These are phyloP conservation scores for Botrytis medusae DNA, from an alignment of 2,329 filamentous ascomycete species.

Conservation along the genomic window DNA sequence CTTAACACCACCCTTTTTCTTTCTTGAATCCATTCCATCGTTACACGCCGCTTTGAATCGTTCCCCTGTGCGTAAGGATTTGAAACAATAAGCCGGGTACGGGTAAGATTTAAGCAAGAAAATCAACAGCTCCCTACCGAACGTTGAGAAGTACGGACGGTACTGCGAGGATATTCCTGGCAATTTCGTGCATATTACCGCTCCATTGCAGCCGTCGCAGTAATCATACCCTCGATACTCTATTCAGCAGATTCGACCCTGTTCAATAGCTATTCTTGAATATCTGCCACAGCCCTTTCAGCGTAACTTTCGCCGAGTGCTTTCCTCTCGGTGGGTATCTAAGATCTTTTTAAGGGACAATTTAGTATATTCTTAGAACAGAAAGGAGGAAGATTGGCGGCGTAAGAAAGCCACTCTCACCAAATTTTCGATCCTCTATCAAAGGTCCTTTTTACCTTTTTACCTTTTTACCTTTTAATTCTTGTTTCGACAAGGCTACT, in stretches of 20 bases:
- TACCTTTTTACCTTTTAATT: neutral
- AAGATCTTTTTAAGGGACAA: neutral
- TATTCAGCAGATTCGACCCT: constrained; percentile 18
- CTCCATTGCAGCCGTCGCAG: constrained; percentile 20
- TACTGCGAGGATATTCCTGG: constrained; percentile 22
- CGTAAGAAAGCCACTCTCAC: neutral
- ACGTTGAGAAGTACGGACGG: constrained; percentile 22
- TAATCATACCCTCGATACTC: constrained; percentile 19
- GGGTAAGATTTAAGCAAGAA: constrained; percentile 16
- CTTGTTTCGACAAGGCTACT: constrained; percentile 6
- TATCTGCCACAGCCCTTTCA: constrained; percentile 9
- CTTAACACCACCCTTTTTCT: neutral
- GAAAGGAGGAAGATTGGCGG: constrained; percentile 1
- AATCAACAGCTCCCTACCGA: constrained; percentile 13
- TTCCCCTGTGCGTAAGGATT: constrained; percentile 21
- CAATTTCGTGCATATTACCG: constrained; percentile 23
- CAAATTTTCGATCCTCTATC: neutral
- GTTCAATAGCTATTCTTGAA: neutral
- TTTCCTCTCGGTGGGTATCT: neutral
- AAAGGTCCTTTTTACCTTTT: neutral
- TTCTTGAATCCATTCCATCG: neutral
- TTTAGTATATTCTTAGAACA: neutral
- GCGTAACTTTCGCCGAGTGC: constrained; percentile 2
- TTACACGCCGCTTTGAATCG: constrained; percentile 5
- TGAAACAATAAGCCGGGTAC: constrained; percentile 16